Base-by-base conservation (phyloP, 2,329 filamentous ascomycete species). In the Alternaria conjuncta region DNA sequence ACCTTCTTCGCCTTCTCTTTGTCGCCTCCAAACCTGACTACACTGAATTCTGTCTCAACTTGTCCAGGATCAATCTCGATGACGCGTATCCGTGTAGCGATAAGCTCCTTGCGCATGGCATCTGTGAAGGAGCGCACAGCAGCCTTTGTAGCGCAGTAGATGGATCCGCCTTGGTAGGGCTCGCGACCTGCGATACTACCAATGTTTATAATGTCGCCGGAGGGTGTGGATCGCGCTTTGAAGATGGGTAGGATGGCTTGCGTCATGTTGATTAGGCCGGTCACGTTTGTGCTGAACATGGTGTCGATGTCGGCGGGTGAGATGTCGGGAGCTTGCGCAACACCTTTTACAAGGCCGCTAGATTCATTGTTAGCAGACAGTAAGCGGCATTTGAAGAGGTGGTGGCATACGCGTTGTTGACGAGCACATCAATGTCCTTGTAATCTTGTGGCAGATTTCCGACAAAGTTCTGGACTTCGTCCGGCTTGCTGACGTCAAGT, bases 251-350 rank as follows among this genome's bases (percentile, higher is more conserved):
- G 82, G 64, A 97, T 85, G 49, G 92, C 92, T 84, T 99, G 96
- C 1, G 96, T 98, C 91, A 98, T 93, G 84, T 95, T 92, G 84
- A 99, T 96, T 32, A 99, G 86, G 26, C 96, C 96, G 2, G 92
- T 96, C 56, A 98, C 94, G 79, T 99, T 99, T 62, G 96, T 98
- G 50, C 87, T 83, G 78, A 97, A 93, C 94, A 98, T 97, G 79
- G 90, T 76, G 73, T 91, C 86, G 73, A 97, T 91, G 82, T 99
- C 95, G 62, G 90, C 89, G 74, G 92, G 86, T 15, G 85, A 86
- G 77, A 99, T 97, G 44, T 92, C 87, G 18, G 94, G 94, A 1
- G 94, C 93, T 77, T 91, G 89, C 54, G 92, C 95, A 12, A 97
- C 88, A 68, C 94, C 94, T 81, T 92, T 95, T 65, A 97, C 95